Evolutionary conservation across 148 eudicot species (phyloP), one percentile per base, ranked within the genome.

Genomic region (Beta vulgaris): DNA sequence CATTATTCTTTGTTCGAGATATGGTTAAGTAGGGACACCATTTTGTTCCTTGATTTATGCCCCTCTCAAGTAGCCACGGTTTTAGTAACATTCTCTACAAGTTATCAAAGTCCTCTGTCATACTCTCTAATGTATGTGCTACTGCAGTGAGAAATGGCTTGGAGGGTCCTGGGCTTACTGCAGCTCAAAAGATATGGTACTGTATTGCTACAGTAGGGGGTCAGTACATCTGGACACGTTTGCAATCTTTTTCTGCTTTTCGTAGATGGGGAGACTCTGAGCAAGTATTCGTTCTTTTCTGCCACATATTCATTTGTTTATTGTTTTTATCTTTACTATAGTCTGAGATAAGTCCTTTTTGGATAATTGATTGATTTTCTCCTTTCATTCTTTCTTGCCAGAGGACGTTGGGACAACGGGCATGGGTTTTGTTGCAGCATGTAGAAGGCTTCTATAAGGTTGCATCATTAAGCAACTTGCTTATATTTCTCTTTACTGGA

Each of bases 221-320:
- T 75, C 97, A 92, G 57, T 92, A 94, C 78, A 77, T 91, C 66
- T 93, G 95, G 98, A 79, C 97, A 60, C 97, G 97, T 13, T 72
- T 93, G 73, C 97, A 93, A 60, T 91, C 97, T 13, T 90, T 94
- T 84, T 94, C 98, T 78, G 92, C 97, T 81, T 94, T 94, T 63
- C 92, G 97, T 44, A 87, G 97, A 84, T 93, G 98, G 98, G 93
- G 97, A 53, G 89, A 89, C 87, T 88, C 98, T 42, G 98, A 94
- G 69, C 97, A 88, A 93, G 97, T 92, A 79, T 72, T 58, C 32
- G 76, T 48, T 46, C 32, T 72, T 71, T 59, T 59, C 26, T 64
- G 31, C 49, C 25, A 3, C 68, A 44, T 66, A 8, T 76, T 43
- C 13, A 69, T 69, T 49, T 31, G 59, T 29, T 46, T 9, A 54